Percentiles rank a stretch among this genome's conserved stretches.
Evolutionary conservation across 345 rosid genomes (phyloP).

Genomic region (Psidium friedrichsthalianum): DNA sequence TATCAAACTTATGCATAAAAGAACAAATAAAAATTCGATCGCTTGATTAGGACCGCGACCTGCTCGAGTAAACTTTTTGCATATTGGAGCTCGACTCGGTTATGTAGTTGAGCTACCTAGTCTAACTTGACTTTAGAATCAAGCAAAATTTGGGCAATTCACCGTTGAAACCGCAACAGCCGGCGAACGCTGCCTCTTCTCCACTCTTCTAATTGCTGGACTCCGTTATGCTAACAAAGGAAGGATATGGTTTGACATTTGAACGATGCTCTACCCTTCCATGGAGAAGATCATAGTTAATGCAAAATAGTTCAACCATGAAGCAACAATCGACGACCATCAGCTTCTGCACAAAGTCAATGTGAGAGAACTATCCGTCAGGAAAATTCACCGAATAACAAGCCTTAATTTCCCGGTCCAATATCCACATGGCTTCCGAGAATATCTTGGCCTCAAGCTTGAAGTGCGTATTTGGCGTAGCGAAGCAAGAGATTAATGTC

Average conservation of each 20-base stretch:
- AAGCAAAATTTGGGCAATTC: neutral
- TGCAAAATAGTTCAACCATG: neutral
- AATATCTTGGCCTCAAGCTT: too few species aligned
- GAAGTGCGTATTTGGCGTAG: too few species aligned
- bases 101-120: neutral
- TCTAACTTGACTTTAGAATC: neutral
- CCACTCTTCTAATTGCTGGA: too few species aligned
- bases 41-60: neutral
- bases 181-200: too few species aligned
- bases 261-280: neutral
- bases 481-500: too few species aligned
- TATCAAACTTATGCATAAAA: neutral
- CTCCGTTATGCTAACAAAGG: neutral
- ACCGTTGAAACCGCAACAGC: neutral
- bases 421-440: too few species aligned
- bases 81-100: neutral
- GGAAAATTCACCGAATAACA: neutral
- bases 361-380: neutral
- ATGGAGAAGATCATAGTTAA: neutral
- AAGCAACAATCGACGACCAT: conserved; percentile 8
- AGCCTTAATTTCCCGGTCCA: too few species aligned
- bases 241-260: neutral
- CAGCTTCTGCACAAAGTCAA: neutral
- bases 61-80: neutral
- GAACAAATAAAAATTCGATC: neutral